Percentiles rank a stretch among this genome's conserved stretches.
These are phyloP conservation scores for Mytilinidion resinicola DNA, from an alignment of 495 filamentous ascomycete genomes.

Conservation along the genomic window DNA sequence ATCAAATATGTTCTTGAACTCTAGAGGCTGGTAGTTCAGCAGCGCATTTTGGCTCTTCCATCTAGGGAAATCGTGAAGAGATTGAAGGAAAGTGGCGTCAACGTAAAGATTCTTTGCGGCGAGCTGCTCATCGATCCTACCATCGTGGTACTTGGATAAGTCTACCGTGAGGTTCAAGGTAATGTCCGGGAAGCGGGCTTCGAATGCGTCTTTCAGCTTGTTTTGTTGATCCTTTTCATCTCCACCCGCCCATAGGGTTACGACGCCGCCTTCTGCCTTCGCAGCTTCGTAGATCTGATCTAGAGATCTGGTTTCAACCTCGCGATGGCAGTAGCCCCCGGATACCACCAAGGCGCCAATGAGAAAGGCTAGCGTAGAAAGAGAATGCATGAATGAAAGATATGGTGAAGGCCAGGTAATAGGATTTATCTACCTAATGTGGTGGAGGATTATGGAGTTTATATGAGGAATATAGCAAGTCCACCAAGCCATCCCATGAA, in stretches of 20 bases:
- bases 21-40: constrained; percentile 31
- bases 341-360: no score
- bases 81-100: constrained; percentile 35
- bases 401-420: no score
- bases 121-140: constrained; percentile 32
- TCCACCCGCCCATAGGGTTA: constrained; percentile 33
- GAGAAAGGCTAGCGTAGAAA: no score
- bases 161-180: constrained; percentile 38
- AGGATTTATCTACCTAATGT: no score
- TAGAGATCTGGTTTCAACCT: constrained; percentile 33
- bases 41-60: constrained; percentile 36
- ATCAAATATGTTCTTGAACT: constrained; percentile 29
- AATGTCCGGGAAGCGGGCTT: constrained; percentile 34
- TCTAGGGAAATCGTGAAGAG: constrained; percentile 36
- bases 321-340: no score
- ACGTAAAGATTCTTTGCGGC: constrained; percentile 29
- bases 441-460: no score
- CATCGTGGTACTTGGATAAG: constrained; percentile 38
- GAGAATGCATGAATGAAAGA: no score
- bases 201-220: constrained; percentile 29
- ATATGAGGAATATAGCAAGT: no score
- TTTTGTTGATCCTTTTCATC: constrained; percentile 33
- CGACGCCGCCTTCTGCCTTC: constrained; percentile 31
- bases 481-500: no score
- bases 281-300: constrained; percentile 37